Percentiles rank a stretch among this genome's conserved stretches.
These are phyloP conservation scores for Candida ovalis DNA, from an alignment of 805 yeast species.

Conservation along the genomic window DNA sequence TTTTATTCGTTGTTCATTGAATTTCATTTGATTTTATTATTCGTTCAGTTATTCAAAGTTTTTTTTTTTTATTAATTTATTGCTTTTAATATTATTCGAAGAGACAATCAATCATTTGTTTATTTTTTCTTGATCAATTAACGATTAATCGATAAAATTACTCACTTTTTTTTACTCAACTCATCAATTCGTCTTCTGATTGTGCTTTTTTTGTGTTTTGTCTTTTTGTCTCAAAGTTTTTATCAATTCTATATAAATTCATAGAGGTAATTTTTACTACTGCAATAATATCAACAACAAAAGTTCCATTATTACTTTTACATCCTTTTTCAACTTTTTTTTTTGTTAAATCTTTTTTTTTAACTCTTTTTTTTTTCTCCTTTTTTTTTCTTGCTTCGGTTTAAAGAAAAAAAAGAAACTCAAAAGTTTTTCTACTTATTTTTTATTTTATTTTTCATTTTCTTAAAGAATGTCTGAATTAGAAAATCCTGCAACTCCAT, in stretches of 20 bases:
- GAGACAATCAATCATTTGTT: background rate
- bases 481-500: slow-evolving; percentile 9
- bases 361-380: background rate
- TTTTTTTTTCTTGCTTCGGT: background rate
- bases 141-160: too few relatives aligned
- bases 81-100: background rate
- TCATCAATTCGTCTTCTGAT: background rate
- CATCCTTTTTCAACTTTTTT: background rate
- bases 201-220: background rate
- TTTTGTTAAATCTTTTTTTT: background rate
- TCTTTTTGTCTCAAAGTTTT: too few relatives aligned
- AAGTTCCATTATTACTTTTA: background rate
- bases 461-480: slow-evolving; percentile 11
- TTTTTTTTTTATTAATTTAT: background rate
- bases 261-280: background rate
- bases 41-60: background rate
- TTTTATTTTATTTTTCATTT: too few relatives aligned
- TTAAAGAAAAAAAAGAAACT: background rate
- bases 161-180: too few relatives aligned
- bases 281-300: background rate
- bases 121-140: background rate
- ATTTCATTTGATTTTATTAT: slow-evolving; percentile 1
- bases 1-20: slow-evolving; percentile 1
- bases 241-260: background rate
- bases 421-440: background rate